Percentiles rank a stretch among this genome's conserved stretches.
phyloP scores from a whole-genome alignment of 805 yeast species.

The Metschnikowia vanudenii region DNA sequence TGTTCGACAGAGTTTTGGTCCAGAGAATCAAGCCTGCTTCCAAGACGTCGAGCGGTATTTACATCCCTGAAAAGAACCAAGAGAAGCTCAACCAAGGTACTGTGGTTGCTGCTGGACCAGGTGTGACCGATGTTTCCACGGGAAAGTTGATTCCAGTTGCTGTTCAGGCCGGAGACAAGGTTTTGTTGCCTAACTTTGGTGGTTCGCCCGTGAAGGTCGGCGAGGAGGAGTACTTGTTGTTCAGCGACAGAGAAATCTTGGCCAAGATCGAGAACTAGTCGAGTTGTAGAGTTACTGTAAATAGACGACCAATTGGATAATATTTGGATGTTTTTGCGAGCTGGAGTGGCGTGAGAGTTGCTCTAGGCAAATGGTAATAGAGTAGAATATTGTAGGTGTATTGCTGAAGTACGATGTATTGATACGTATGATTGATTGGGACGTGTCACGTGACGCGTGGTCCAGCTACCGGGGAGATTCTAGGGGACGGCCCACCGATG shows the following conservation, averaged over 20 bases:
- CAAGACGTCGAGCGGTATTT: conserved; percentile 89
- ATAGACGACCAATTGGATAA: conserved; percentile 3
- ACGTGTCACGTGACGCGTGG: too few species aligned
- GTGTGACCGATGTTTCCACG: conserved; percentile 63
- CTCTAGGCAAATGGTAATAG: too few species aligned
- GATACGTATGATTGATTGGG: too few species aligned
- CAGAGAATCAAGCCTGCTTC: conserved; percentile 91
- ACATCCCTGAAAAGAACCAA: conserved; percentile 93
- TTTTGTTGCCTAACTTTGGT: conserved; percentile 91
- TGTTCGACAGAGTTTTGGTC: conserved; percentile 93
- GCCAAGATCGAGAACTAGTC: conserved; percentile 71
- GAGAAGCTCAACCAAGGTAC: conserved; percentile 90
- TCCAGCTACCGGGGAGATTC: too few species aligned
- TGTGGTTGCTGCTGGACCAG: conserved; percentile 95
- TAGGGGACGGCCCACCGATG: too few species aligned
- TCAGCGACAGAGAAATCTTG: conserved; percentile 91
- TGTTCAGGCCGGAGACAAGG: conserved; percentile 89
- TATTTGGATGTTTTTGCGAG: too few species aligned
- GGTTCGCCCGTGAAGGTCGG: conserved; percentile 87
- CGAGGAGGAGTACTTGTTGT: conserved; percentile 76
- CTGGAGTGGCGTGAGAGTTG: too few species aligned
- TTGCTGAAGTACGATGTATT: too few species aligned
- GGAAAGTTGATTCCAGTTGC: conserved; percentile 73
- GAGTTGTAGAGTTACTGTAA: conserved; percentile 6
- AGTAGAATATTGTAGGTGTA: too few species aligned